These are phyloP conservation scores for Globisporangium cylindrosporum DNA, from an alignment of 352 stramenopile species.

Conservation along the genomic window DNA sequence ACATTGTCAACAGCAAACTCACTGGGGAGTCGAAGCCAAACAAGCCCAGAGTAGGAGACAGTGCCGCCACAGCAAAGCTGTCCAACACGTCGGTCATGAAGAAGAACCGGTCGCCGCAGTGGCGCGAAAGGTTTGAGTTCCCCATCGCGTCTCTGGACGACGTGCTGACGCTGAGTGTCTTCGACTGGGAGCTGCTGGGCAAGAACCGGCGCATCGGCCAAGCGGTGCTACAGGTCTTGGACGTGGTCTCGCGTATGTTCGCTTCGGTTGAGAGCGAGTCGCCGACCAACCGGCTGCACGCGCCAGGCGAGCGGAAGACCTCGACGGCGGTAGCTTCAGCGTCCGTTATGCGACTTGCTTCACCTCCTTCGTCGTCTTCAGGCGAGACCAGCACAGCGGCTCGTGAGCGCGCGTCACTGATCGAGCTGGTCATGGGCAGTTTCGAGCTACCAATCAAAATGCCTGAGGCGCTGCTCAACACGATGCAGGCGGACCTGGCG, in stretches of 20 bases:
- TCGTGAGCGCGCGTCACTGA: not conserved
- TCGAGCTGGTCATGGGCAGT: conserved; percentile 41
- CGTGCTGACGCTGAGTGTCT: conserved; percentile 41
- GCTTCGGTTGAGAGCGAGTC: conserved; percentile 13
- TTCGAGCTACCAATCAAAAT: conserved; percentile 71
- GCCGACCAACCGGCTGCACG: not conserved
- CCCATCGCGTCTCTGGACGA: conserved; percentile 47
- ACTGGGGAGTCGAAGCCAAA: not conserved
- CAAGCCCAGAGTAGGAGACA: not conserved
- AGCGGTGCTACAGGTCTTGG: conserved; percentile 35
- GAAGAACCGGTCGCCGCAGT: conserved; percentile 59
- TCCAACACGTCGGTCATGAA: conserved; percentile 60
- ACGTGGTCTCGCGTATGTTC: conserved; percentile 43
- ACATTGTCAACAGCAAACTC: not conserved
- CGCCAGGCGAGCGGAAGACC: not conserved
- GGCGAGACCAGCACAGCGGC: not conserved
- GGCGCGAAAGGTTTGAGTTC: conserved; percentile 63
- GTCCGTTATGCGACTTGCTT: not conserved
- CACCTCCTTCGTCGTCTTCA: not conserved
- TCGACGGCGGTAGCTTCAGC: not conserved
- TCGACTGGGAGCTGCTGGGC: conserved; percentile 50
- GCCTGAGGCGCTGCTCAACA: conserved; percentile 36
- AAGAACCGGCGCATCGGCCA: conserved; percentile 51
- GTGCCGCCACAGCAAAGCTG: conserved; percentile 2
- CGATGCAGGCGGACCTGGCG: conserved; percentile 38